A percentile compares a stretch with the other conserved stretches of the same genome.
phyloP scores from a whole-genome alignment of 495 filamentous ascomycete genomes.

The Trichocladium antarcticum region DNA sequence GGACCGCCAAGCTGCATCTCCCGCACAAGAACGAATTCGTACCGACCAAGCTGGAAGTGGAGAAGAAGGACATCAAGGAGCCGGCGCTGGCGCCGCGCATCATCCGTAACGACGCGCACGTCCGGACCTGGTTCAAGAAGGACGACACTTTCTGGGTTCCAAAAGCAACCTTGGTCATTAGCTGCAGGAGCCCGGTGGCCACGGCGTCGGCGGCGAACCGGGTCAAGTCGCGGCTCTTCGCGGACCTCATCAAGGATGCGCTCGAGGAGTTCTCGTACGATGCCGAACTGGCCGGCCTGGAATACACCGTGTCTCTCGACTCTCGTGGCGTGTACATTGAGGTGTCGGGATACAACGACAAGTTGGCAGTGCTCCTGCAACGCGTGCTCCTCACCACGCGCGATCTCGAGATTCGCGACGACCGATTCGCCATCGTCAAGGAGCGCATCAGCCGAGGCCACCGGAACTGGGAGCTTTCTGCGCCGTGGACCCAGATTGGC shows the following conservation, averaged over 20 bases:
- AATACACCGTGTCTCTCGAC: constrained; percentile 64
- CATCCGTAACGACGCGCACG: constrained; percentile 72
- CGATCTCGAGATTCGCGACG: constrained; percentile 67
- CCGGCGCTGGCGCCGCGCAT: constrained; percentile 67
- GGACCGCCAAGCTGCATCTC: constrained; percentile 65
- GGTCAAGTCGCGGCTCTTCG: constrained; percentile 71
- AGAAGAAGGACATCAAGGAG: constrained; percentile 76
- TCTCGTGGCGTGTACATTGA: constrained; percentile 65
- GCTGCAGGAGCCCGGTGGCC: constrained; percentile 65
- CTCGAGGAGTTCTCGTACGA: constrained; percentile 94
- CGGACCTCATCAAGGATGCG: constrained; percentile 78
- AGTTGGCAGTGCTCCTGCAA: constrained; percentile 80
- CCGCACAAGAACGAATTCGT: constrained; percentile 96
- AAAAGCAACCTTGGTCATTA: constrained; percentile 75
- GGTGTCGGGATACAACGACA: constrained; percentile 89
- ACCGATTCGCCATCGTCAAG: constrained; percentile 85
- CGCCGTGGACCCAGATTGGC: constrained; percentile 84
- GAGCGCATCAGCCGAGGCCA: constrained; percentile 66
- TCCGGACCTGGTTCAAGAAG: constrained; percentile 96
- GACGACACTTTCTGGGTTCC: constrained; percentile 99
- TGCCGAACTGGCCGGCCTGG: constrained; percentile 83
- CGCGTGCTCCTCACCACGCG: constrained; percentile 83
- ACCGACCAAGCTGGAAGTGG: constrained; percentile 83
- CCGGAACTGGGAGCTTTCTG: constrained; percentile 75
- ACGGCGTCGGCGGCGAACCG: constrained; percentile 64